phyloP scores from a whole-genome alignment of 225 moss, liverwort and hornwort genomes.

The Pseudoscleropodium purum region DNA sequence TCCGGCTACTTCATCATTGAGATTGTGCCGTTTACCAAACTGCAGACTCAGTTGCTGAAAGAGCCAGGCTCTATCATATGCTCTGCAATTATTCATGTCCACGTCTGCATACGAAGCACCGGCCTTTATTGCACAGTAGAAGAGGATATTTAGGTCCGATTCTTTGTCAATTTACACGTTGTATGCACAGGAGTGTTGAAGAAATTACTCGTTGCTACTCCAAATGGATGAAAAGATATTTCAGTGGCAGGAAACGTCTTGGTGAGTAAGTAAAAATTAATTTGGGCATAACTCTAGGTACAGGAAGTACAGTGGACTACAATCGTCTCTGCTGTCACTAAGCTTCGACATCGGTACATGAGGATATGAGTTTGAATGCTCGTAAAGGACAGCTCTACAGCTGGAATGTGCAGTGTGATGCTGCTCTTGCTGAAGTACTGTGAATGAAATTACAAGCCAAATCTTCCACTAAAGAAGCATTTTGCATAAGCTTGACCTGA shows the following conservation, averaged over 20 bases:
- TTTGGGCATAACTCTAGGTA: background rate
- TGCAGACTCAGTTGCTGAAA: background rate
- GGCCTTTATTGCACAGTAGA: background rate
- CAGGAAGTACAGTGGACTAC: background rate
- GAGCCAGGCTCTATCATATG: fast-evolving
- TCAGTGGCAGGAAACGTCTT: fast-evolving
- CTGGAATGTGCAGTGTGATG: background rate
- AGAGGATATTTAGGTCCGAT: background rate
- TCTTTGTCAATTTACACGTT: background rate
- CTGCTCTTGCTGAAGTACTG: background rate
- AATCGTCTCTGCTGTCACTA: background rate
- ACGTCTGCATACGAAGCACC: too few relatives aligned
- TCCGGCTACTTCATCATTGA: background rate
- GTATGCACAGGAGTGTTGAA: background rate
- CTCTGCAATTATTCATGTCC: too few relatives aligned
- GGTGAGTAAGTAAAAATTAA: too few relatives aligned
- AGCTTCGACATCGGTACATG: background rate
- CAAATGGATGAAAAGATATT: fast-evolving
- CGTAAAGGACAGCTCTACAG: background rate
- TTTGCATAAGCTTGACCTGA: background rate
- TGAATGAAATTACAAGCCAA: background rate
- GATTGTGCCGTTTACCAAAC: fast-evolving
- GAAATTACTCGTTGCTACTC: fast-evolving
- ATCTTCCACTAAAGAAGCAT: too few relatives aligned
- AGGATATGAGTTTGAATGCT: background rate